Percentiles rank a stretch among this genome's conserved stretches.
Conservation (phyloP, 495 filamentous ascomycete genomes). For the Penicillium pulvis region DNA sequence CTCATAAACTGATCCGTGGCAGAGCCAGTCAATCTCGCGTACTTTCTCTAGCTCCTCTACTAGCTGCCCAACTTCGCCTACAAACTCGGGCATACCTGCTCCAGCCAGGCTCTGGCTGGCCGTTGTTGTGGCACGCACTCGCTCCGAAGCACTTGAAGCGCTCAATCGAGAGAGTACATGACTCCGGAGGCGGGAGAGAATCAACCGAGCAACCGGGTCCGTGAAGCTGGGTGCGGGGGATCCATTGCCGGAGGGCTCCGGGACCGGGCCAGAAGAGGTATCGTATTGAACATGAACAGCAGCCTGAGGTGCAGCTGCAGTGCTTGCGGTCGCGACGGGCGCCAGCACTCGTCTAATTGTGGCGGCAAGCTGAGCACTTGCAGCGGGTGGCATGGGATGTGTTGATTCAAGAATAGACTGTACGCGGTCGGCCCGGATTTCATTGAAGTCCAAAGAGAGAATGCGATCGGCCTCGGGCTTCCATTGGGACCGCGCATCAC, state of each 20-base stretch:
- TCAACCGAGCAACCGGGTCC: constrained; percentile 79
- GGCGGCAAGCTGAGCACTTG: constrained; percentile 44
- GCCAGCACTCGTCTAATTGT: constrained; percentile 59
- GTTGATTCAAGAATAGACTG: constrained; percentile 78
- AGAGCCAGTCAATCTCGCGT: constrained; percentile 74
- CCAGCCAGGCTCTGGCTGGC: constrained; percentile 81
- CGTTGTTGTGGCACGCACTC: constrained; percentile 75
- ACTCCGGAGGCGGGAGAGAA: constrained; percentile 71
- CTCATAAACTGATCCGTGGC: constrained; percentile 83
- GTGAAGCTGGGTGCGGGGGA: constrained; percentile 46
- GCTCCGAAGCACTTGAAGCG: constrained; percentile 75
- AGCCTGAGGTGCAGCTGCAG: constrained; percentile 38
- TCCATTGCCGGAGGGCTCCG: constrained; percentile 13
- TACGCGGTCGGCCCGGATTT: constrained; percentile 62
- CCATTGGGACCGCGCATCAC: constrained; percentile 89
- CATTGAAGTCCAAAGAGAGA: constrained; percentile 56
- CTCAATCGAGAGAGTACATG: constrained; percentile 78
- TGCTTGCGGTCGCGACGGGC: constrained; percentile 44
- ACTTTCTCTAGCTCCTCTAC: constrained; percentile 78
- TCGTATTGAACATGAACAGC: constrained; percentile 39
- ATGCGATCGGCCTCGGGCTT: constrained; percentile 82
- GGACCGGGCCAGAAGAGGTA: constrained; percentile 13
- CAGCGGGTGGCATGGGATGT: constrained; percentile 69
- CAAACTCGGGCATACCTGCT: constrained; percentile 85
- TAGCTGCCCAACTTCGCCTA: constrained; percentile 77